Evolutionary conservation across 2,329 filamentous ascomycete species (phyloP).

Genomic region (Verticillium isaacii): DNA sequence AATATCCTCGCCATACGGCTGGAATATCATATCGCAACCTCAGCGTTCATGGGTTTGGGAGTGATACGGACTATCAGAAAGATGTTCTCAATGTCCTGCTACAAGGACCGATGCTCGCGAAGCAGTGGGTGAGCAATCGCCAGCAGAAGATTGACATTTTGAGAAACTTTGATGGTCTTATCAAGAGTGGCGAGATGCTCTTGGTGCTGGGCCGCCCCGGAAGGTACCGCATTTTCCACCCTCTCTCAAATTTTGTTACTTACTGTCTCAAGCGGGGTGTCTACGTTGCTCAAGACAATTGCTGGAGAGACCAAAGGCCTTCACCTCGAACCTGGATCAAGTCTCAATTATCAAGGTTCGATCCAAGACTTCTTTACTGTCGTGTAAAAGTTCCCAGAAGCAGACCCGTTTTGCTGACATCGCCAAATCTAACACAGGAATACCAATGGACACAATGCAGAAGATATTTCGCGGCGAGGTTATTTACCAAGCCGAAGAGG

Average conservation of each 20-base stretch:
- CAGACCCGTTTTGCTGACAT: background rate
- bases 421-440: slow-evolving; percentile 11
- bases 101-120: slow-evolving; percentile 13
- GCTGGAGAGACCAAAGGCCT: slow-evolving; percentile 47
- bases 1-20: slow-evolving; percentile 29
- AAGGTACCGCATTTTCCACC: background rate
- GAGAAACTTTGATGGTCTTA: slow-evolving; percentile 45
- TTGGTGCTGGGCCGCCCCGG: slow-evolving; percentile 46
- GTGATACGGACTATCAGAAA: slow-evolving; percentile 28
- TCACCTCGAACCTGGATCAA: slow-evolving; percentile 35
- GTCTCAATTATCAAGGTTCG: slow-evolving; percentile 49
- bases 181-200: slow-evolving; percentile 36
- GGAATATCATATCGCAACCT: slow-evolving; percentile 33
- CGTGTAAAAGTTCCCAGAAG: background rate
- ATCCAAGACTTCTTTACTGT: too few species aligned
- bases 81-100: slow-evolving; percentile 23
- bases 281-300: slow-evolving; percentile 53
- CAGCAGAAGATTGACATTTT: slow-evolving; percentile 43
- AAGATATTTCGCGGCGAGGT: slow-evolving; percentile 47
- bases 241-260: too few species aligned
- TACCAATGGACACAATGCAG: slow-evolving; percentile 28
- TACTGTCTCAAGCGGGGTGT: slow-evolving; percentile 36
- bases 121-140: slow-evolving; percentile 15
- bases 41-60: slow-evolving; percentile 30
- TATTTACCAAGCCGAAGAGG: slow-evolving; percentile 60